These are phyloP conservation scores for Bipolaris bicolor DNA, from an alignment of 2,329 filamentous ascomycete species.

Conservation along the genomic window DNA sequence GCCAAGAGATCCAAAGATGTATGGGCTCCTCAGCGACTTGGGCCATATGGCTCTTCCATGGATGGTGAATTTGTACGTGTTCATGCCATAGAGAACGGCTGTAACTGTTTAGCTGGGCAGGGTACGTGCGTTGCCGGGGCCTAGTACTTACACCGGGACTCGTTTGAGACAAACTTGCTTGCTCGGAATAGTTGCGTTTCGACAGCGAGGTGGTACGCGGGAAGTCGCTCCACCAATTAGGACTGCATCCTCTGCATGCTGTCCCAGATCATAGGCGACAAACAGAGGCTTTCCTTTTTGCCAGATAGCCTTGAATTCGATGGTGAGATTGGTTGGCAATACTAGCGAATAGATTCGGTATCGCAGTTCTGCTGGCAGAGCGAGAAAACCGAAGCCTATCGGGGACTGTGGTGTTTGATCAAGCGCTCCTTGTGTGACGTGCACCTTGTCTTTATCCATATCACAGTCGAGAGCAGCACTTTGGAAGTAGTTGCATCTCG, in stretches of 20 bases:
- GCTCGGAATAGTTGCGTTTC: constrained; percentile 23
- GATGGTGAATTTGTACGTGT: constrained; percentile 27
- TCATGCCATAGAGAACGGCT: constrained; percentile 31
- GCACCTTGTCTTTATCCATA: neutral
- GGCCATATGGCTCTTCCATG: constrained; percentile 11
- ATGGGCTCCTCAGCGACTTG: constrained; percentile 20
- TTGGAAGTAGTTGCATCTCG: constrained; percentile 5
- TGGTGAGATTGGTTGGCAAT: constrained; percentile 14
- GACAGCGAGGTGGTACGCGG: neutral
- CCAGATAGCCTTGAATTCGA: neutral
- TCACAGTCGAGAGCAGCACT: neutral
- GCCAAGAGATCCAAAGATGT: constrained; percentile 28
- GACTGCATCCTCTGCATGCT: neutral
- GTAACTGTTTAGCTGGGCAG: neutral
- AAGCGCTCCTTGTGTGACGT: neutral
- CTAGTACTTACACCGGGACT: constrained; percentile 21
- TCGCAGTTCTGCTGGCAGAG: constrained; percentile 27
- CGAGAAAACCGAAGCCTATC: constrained; percentile 20
- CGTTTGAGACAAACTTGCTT: constrained; percentile 23
- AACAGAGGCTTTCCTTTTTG: neutral
- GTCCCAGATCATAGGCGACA: neutral
- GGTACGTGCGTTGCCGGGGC: neutral
- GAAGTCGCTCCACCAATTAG: neutral
- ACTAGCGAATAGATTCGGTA: constrained; percentile 19
- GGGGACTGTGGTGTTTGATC: neutral